Percentiles rank a stretch among this genome's conserved stretches.
Conservation (phyloP, 441 rosid species). For the Mallotus japonicus region DNA sequence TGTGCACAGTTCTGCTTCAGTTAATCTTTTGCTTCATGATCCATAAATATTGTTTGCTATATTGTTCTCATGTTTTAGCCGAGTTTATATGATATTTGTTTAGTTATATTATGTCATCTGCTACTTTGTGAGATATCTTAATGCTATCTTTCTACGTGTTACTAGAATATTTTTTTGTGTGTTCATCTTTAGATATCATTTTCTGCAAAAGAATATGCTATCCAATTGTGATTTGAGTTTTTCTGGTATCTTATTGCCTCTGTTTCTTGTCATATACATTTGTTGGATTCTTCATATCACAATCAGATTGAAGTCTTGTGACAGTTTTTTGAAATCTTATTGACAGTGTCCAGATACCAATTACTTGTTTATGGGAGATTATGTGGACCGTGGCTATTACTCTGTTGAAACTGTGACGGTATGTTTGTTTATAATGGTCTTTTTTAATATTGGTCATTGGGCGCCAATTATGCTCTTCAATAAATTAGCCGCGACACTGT, state of each 20-base stretch:
- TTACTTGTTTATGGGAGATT: conserved; percentile 79
- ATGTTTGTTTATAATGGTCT: conserved; percentile 21
- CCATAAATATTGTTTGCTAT: background rate
- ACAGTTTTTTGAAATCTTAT: conserved; percentile 4
- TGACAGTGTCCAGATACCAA: conserved; percentile 73
- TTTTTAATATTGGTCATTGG: background rate
- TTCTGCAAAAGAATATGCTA: background rate
- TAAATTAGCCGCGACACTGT: background rate
- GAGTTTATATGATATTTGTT: background rate
- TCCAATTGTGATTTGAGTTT: background rate
- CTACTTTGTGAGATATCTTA: background rate
- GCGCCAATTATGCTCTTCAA: background rate
- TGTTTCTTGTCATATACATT: background rate
- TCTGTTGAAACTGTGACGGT: conserved; percentile 96
- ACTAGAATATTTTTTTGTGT: background rate
- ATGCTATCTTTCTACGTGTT: conserved; percentile 1
- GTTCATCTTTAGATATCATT: background rate
- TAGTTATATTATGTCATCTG: conserved; percentile 2
- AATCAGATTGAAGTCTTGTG: background rate
- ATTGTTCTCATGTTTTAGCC: background rate
- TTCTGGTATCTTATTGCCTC: background rate
- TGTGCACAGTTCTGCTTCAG: conserved; percentile 1
- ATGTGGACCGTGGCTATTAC: conserved; percentile 75
- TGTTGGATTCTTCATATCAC: background rate
- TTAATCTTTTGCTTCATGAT: background rate